phyloP scores from a whole-genome alignment of 805 yeast genomes.

The Peterozyma toletana region DNA sequence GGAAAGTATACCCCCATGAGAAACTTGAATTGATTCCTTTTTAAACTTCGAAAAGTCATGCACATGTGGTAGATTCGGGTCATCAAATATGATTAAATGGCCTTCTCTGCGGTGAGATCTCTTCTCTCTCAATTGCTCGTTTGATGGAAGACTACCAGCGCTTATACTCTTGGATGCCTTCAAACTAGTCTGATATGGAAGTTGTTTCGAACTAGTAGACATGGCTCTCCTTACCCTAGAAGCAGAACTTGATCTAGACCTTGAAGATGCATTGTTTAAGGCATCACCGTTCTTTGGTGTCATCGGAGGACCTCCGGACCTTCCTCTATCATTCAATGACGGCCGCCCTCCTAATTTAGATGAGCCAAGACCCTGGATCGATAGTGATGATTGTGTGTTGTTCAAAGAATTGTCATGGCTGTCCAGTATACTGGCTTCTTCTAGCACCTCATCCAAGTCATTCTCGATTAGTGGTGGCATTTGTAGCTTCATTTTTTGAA shows the following conservation, averaged over 20 bases:
- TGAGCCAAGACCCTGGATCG: neutral
- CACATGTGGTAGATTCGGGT: slow-evolving; percentile 21
- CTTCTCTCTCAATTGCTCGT: neutral
- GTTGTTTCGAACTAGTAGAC: neutral
- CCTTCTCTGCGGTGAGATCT: slow-evolving; percentile 13
- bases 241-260: slow-evolving; percentile 5
- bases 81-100: slow-evolving; percentile 19
- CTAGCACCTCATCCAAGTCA: slow-evolving; percentile 23
- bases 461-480: slow-evolving; percentile 25
- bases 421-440: slow-evolving; percentile 5
- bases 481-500: slow-evolving; percentile 17
- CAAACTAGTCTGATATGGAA: neutral
- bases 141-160: neutral
- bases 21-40: slow-evolving; percentile 22
- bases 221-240: slow-evolving; percentile 1
- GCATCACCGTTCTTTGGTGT: too few relatives aligned
- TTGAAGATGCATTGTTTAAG: neutral
- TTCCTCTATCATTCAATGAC: too few relatives aligned
- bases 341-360: neutral
- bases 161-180: slow-evolving; percentile 1
- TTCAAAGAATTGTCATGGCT: neutral
- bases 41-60: slow-evolving; percentile 25
- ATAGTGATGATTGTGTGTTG: neutral
- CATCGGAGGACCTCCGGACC: too few relatives aligned
- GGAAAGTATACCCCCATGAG: slow-evolving; percentile 16